Evolutionary conservation across 306 rosid genomes (phyloP), one percentile per base, ranked within the genome.

Genomic region (Gastrolobium villosum): DNA sequence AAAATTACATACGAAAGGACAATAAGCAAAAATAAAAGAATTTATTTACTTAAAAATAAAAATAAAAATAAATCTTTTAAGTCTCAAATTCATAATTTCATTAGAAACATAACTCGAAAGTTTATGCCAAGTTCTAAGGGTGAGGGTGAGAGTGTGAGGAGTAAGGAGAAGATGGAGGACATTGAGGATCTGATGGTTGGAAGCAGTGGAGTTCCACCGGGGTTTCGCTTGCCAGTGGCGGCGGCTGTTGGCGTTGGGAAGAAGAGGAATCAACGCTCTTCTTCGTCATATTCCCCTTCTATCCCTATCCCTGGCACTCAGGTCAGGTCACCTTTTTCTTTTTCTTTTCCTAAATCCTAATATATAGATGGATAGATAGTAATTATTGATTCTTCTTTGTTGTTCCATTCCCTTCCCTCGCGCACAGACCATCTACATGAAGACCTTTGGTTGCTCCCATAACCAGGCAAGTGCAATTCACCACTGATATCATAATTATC

Each of bases 391-490:
- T 20, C 0, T 20, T 49, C 5, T 36, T 20, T 32, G 1, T 55
- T 65, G 74, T 37, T 83, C 35, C 52, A 4, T 10, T 8, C 35
- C 52, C 9, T 10, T 8, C 32, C 6, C 13, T 20, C 26, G 60
- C 11, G 6, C 32, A 76, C 87, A 93, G 96, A 86, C 91, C 32
- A 94, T 94, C 54, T 94, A 69, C 83, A 90, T 94, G 15, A 94
- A 94, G 83, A 94, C 98, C 64, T 94, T 94, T 69, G 98, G 98
- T 36, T 94, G 98, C 84, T 94, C 98, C 8, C 98, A 94, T 79
- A 94, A 94, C 77, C 98, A 93, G 93, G 98, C 59, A 74, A 41
- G 53, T 20, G 35, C 52, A 37, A 48, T 41, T 46, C 7, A 39
- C 13, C 20, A 20, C 26, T 20, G 26, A 20, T 34, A 35, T 57